phyloP scores from a whole-genome alignment of 2,329 filamentous ascomycete genomes.

The Hymenoscyphus linearis region DNA sequence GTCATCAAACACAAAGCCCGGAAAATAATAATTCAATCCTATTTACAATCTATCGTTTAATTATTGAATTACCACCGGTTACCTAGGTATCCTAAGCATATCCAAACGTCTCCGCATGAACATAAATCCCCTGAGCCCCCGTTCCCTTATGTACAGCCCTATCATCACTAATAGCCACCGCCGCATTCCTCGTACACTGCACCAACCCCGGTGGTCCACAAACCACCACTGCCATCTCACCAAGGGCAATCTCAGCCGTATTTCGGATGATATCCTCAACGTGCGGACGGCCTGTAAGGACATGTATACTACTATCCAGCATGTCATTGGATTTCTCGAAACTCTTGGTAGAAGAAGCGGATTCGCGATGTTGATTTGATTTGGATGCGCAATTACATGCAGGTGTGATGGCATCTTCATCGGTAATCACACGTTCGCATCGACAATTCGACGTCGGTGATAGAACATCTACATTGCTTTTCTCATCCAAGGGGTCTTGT shows the following conservation, averaged over 20 bases:
- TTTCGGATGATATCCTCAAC: constrained; percentile 46
- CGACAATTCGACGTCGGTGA: constrained; percentile 37
- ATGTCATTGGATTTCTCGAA: constrained; percentile 1
- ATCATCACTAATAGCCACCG: constrained; percentile 56
- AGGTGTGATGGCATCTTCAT: constrained; percentile 37
- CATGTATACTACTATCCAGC: constrained; percentile 8
- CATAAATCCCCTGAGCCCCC: constrained; percentile 55
- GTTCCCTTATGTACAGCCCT: constrained; percentile 61
- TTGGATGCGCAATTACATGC: constrained; percentile 35
- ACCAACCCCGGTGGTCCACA: constrained; percentile 54
- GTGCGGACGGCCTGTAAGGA: constrained; percentile 46
- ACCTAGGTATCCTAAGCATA: constrained; percentile 26
- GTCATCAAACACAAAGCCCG: no score
- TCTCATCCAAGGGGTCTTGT: constrained; percentile 8
- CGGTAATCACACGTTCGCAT: constrained; percentile 43
- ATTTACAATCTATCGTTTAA: neutral
- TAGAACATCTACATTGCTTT: constrained; percentile 1
- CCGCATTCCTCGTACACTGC: constrained; percentile 48
- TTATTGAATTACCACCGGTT: neutral
- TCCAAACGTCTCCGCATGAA: constrained; percentile 56
- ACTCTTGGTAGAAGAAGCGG: constrained; percentile 9
- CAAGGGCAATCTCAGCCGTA: constrained; percentile 51
- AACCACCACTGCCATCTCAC: constrained; percentile 58
- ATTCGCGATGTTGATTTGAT: constrained; percentile 24
- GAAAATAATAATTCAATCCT: no score